Conservation (phyloP, 2,329 filamentous ascomycete species). For the Fusarium armeniacum region DNA sequence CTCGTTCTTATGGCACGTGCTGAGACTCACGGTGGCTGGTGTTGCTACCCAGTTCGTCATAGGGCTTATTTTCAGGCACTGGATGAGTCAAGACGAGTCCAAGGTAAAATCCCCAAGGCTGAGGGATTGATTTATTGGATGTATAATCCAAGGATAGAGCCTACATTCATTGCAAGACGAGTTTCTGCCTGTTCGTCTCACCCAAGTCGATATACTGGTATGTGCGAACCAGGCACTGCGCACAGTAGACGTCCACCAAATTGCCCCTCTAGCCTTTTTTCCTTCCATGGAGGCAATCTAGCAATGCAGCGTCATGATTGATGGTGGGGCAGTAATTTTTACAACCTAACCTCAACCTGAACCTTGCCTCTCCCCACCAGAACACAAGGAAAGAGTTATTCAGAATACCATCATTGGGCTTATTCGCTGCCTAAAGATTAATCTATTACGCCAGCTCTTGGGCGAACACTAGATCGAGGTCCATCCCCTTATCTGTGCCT, state of each 20-base stretch:
- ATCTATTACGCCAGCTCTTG: conserved; percentile 14
- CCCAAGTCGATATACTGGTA: neutral
- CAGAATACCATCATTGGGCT: conserved; percentile 46
- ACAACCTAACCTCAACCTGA: conserved; percentile 47
- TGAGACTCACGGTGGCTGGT: conserved; percentile 25
- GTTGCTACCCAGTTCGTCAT: conserved; percentile 28
- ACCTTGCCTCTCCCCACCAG: conserved; percentile 47
- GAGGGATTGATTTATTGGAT: neutral
- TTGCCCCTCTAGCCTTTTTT: conserved; percentile 48
- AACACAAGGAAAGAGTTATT: conserved; percentile 34
- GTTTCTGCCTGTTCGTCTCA: conserved; percentile 18
- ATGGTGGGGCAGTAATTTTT: conserved; percentile 60
- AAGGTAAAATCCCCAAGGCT: conserved; percentile 6
- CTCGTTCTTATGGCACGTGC: conserved; percentile 40
- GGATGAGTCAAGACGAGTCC: conserved; percentile 8
- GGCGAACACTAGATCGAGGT: conserved; percentile 7
- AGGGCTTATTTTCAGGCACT: conserved; percentile 5
- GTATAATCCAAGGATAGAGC: neutral
- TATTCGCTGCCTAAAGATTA: conserved; percentile 47
- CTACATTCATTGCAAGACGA: neutral
- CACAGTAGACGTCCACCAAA: conserved; percentile 31
- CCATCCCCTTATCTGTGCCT: conserved; percentile 6
- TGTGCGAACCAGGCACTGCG: conserved; percentile 4
- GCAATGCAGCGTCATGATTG: conserved; percentile 52
- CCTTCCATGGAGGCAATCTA: conserved; percentile 4